A percentile compares a stretch with the other conserved stretches of the same genome.
Conservation (phyloP, 805 yeast species). For the Millerago galiae region DNA sequence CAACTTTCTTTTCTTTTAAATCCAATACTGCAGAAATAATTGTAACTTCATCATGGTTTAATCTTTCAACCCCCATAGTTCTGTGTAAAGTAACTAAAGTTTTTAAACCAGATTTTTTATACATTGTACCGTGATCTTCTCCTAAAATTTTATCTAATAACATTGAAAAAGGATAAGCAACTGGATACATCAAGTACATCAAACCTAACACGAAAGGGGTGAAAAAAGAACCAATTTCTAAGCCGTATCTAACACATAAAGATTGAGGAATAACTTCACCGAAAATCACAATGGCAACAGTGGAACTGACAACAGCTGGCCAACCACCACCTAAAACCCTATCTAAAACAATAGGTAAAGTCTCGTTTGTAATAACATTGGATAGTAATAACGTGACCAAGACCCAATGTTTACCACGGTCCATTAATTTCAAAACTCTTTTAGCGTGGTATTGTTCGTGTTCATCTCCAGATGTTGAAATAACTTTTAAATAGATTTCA, state of each 20-base stretch:
- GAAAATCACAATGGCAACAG: slow-evolving; percentile 85
- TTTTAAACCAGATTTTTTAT: slow-evolving; percentile 87
- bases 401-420: slow-evolving; percentile 93
- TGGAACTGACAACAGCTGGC: slow-evolving; percentile 93
- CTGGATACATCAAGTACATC: slow-evolving; percentile 88
- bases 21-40: slow-evolving; percentile 91
- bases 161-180: slow-evolving; percentile 85
- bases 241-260: slow-evolving; percentile 86
- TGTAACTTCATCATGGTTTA: slow-evolving; percentile 93
- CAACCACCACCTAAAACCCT: slow-evolving; percentile 94
- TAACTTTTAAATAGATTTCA: slow-evolving; percentile 87
- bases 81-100: slow-evolving; percentile 88
- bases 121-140: slow-evolving; percentile 93
- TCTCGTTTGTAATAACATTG: slow-evolving; percentile 90
- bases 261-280: slow-evolving; percentile 97
- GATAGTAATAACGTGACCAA: slow-evolving; percentile 79
- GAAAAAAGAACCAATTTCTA: slow-evolving; percentile 84
- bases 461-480: slow-evolving; percentile 77
- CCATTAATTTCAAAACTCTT: slow-evolving; percentile 65
- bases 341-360: slow-evolving; percentile 90
- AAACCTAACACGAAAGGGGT: slow-evolving; percentile 79
- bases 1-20: slow-evolving; percentile 83
- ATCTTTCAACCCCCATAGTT: slow-evolving; percentile 91
- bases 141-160: slow-evolving; percentile 80
- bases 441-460: slow-evolving; percentile 62